phyloP scores from a whole-genome alignment of 768 basidiomycete species.

The Hirschioporus abietinus region DNA sequence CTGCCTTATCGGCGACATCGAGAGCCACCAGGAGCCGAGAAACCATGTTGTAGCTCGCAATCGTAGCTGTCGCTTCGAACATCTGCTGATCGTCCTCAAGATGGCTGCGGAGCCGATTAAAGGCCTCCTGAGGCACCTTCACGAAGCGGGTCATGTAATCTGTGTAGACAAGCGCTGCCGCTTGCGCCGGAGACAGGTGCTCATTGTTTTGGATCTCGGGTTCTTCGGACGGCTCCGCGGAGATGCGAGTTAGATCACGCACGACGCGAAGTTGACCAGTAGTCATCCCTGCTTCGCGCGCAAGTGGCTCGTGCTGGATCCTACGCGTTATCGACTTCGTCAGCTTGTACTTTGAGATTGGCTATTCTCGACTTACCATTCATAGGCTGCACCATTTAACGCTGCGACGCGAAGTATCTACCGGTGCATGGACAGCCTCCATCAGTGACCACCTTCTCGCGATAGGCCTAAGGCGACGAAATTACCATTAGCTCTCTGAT shows the following conservation, averaged over 20 bases:
- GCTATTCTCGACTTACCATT: constrained; percentile 12
- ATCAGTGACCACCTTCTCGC: neutral
- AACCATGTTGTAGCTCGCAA: constrained; percentile 63
- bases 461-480: neutral
- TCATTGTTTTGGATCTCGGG: constrained; percentile 8
- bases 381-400: constrained; percentile 18
- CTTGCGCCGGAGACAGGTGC: constrained; percentile 42
- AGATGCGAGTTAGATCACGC: constrained; percentile 39
- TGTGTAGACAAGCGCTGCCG: constrained; percentile 49
- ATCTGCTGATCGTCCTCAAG: constrained; percentile 30
- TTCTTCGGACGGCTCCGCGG: constrained; percentile 28
- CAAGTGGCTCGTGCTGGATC: constrained; percentile 53
- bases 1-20: constrained; percentile 52
- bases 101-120: constrained; percentile 34
- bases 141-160: constrained; percentile 52
- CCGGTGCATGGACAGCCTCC: neutral
- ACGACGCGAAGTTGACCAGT: constrained; percentile 50
- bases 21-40: constrained; percentile 58
- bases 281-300: constrained; percentile 43
- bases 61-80: constrained; percentile 46
- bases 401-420: constrained; percentile 20
- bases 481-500: constrained; percentile 17
- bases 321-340: constrained; percentile 14
- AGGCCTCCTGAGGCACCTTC: constrained; percentile 36
- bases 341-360: neutral